Percentiles rank a stretch among this genome's conserved stretches.
These are phyloP conservation scores for Aspergillus fijiensis DNA, from an alignment of 2,329 filamentous ascomycete species.

Conservation along the genomic window DNA sequence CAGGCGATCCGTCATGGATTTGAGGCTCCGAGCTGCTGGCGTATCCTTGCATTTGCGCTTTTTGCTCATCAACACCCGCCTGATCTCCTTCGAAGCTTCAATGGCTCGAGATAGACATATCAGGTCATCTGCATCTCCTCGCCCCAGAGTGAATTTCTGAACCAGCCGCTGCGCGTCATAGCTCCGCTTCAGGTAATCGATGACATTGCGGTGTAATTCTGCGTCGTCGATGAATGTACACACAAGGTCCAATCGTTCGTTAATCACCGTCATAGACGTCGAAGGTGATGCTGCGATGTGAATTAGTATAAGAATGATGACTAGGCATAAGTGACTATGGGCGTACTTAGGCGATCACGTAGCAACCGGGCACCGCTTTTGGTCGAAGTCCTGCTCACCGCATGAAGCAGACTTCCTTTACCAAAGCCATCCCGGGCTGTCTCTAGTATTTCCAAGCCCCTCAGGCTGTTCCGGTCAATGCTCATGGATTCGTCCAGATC, in stretches of 20 bases:
- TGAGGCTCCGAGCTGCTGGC: conserved; percentile 24
- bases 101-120: conserved; percentile 81
- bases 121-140: conserved; percentile 89
- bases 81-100: conserved; percentile 66
- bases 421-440: conserved; percentile 78
- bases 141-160: conserved; percentile 89
- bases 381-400: conserved; percentile 84
- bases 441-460: conserved; percentile 82
- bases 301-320: conserved; percentile 13
- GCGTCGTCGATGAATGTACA: conserved; percentile 67
- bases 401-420: conserved; percentile 83
- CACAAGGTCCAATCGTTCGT: conserved; percentile 77
- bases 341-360: conserved; percentile 72
- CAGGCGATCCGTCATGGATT: conserved; percentile 32
- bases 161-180: conserved; percentile 86
- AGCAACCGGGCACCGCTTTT: conserved; percentile 85
- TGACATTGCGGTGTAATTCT: conserved; percentile 68
- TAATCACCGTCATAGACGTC: conserved; percentile 78
- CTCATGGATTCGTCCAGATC: conserved; percentile 75
- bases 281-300: conserved; percentile 67
- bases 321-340: conserved; percentile 18
- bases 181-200: conserved; percentile 67
- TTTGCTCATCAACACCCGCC: conserved; percentile 30
- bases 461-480: conserved; percentile 89
- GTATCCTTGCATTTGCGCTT: conserved; percentile 26